These are phyloP conservation scores for Huiozyma sinensis DNA, from an alignment of 805 yeast species.

Conservation along the genomic window DNA sequence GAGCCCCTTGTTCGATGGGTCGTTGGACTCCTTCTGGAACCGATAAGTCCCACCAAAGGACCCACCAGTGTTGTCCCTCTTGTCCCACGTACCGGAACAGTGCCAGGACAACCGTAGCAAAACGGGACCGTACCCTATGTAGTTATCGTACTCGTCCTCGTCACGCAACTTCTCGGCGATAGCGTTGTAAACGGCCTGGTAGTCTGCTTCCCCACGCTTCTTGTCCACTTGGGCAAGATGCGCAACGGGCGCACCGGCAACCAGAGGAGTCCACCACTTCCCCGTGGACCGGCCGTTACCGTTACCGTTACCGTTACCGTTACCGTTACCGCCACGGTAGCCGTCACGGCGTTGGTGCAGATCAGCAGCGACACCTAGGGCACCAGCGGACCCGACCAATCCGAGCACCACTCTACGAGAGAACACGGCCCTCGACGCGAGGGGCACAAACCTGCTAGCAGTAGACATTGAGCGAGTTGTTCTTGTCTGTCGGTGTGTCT, in stretches of 20 bases:
- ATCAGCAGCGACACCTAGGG: constrained; percentile 25
- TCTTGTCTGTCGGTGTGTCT: too few relatives aligned
- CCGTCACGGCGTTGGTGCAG: constrained; percentile 9
- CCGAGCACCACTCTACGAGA: constrained; percentile 16
- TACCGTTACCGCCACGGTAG: constrained; percentile 12
- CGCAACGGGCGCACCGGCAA: constrained; percentile 30
- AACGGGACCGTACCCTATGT: constrained; percentile 65
- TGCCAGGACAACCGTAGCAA: constrained; percentile 81
- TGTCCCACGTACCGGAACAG: constrained; percentile 71
- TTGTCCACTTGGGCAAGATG: constrained; percentile 27
- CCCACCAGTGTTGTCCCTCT: constrained; percentile 47
- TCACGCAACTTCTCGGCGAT: constrained; percentile 55
- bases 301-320: constrained; percentile 7
- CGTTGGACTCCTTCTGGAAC: constrained; percentile 38
- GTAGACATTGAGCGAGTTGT: constrained; percentile 8
- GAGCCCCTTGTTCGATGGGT: constrained; percentile 56
- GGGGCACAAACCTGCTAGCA: constrained; percentile 6
- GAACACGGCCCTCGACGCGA: constrained; percentile 11
- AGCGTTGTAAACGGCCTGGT: constrained; percentile 58
- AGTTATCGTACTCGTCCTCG: constrained; percentile 49
- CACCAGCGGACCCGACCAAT: constrained; percentile 20
- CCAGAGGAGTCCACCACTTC: constrained; percentile 19
- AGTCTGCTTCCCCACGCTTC: constrained; percentile 36
- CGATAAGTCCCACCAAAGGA: constrained; percentile 65
- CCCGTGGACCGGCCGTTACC: not conserved